phyloP scores from a whole-genome alignment of 192 early-diverging fungal genomes.

The Fimicolochytrium jonesii region DNA sequence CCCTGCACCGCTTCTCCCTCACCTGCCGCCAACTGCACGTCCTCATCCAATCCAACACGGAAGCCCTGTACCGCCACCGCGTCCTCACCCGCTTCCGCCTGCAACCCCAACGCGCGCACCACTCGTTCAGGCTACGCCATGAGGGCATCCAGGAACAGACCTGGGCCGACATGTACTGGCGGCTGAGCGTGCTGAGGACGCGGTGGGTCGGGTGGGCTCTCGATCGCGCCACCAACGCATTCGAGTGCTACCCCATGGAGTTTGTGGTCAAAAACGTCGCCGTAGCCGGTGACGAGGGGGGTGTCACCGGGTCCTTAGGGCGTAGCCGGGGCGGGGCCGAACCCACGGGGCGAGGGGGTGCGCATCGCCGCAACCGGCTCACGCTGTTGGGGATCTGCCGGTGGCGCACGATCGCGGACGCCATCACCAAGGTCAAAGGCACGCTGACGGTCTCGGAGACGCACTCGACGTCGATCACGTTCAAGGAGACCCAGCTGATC shows the following conservation, averaged over 20 bases:
- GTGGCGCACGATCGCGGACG: constrained; percentile 20
- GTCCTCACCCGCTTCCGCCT: constrained; percentile 9
- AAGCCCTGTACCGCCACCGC: constrained; percentile 9
- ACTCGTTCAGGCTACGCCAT: not conserved
- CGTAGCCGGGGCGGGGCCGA: too few relatives aligned
- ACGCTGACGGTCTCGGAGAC: not conserved
- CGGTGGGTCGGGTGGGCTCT: constrained; percentile 22
- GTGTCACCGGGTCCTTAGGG: too few relatives aligned
- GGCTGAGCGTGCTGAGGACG: constrained; percentile 9
- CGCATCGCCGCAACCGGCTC: too few relatives aligned
- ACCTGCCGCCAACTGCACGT: constrained; percentile 2
- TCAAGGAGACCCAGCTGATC: constrained; percentile 1
- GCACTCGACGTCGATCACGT: not conserved
- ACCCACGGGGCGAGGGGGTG: too few relatives aligned
- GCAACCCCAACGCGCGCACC: not conserved
- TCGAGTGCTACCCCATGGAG: constrained; percentile 19
- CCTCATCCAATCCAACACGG: constrained; percentile 1
- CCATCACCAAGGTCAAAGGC: constrained; percentile 14
- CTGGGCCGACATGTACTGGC: constrained; percentile 24
- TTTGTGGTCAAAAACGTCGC: constrained; percentile 9
- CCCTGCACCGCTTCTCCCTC: constrained; percentile 9
- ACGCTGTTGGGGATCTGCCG: constrained; percentile 13
- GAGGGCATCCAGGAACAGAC: constrained; percentile 14
- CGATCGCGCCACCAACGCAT: constrained; percentile 8
- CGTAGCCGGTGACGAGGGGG: not conserved